These are phyloP conservation scores for Beauveria caledonica DNA, from an alignment of 2,329 filamentous ascomycete species.

Conservation along the genomic window DNA sequence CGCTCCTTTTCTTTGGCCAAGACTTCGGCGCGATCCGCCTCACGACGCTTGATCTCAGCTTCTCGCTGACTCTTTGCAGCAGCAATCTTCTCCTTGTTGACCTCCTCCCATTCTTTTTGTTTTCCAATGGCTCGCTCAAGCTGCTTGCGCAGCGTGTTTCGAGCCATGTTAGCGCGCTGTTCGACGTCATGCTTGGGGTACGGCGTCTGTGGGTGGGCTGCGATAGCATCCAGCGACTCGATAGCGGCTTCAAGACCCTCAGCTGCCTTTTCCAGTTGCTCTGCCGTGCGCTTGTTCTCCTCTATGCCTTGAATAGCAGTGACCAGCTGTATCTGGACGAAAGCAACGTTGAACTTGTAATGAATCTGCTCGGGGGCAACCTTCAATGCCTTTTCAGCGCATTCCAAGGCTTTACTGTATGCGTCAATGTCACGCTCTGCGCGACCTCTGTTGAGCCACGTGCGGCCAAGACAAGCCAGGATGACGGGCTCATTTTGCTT, in stretches of 20 bases:
- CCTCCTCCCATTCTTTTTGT: slow-evolving; percentile 86
- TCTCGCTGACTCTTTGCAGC: slow-evolving; percentile 74
- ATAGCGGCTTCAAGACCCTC: slow-evolving; percentile 82
- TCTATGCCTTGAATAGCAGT: slow-evolving; percentile 66
- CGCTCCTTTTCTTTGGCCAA: slow-evolving; percentile 64
- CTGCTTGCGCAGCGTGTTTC: slow-evolving; percentile 89
- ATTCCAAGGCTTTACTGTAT: slow-evolving; percentile 49
- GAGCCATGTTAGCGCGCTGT: slow-evolving; percentile 93
- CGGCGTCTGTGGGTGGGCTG: slow-evolving; percentile 58
- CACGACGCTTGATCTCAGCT: slow-evolving; percentile 66
- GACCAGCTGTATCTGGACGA: slow-evolving; percentile 91
- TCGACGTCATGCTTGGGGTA: slow-evolving; percentile 89
- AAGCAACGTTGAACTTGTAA: slow-evolving; percentile 96
- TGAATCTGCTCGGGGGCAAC: slow-evolving; percentile 77
- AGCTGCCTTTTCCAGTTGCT: slow-evolving; percentile 73
- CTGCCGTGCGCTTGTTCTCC: slow-evolving; percentile 68
- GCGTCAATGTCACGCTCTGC: slow-evolving; percentile 49
- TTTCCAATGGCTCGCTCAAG: slow-evolving; percentile 75
- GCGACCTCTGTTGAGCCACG: slow-evolving; percentile 76
- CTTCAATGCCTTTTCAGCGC: slow-evolving; percentile 62
- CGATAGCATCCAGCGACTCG: slow-evolving; percentile 57
- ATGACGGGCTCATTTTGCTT: slow-evolving; percentile 67
- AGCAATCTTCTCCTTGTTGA: slow-evolving; percentile 80
- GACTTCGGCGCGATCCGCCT: slow-evolving; percentile 63
- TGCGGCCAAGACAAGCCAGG: slow-evolving; percentile 76